Conservation (phyloP, 2,329 filamentous ascomycete species). For the Kalaharituber pfeilii region DNA sequence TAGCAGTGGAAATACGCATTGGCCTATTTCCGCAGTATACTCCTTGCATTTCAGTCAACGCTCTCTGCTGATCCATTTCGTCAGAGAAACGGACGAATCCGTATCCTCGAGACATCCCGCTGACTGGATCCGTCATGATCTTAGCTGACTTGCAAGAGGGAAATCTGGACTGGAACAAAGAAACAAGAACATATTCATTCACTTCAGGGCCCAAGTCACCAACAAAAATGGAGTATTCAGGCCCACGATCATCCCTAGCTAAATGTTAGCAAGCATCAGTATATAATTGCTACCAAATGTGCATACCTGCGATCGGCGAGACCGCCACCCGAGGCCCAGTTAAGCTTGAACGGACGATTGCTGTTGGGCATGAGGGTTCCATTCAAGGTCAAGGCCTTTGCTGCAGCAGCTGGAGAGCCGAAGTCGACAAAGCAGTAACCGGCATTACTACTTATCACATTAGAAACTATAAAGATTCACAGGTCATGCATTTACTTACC, state of each 20-base stretch:
- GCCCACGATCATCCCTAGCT: constrained; percentile 76
- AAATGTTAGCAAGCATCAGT: constrained; percentile 1
- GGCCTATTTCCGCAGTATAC: constrained; percentile 97
- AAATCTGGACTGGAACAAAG: constrained; percentile 91
- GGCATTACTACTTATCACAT: constrained; percentile 54
- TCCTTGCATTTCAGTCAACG: constrained; percentile 94
- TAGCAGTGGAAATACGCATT: constrained; percentile 96
- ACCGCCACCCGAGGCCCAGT: constrained; percentile 95
- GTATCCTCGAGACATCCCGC: constrained; percentile 91
- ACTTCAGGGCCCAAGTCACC: constrained; percentile 95
- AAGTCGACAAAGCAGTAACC: constrained; percentile 99
- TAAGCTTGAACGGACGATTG: constrained; percentile 89
- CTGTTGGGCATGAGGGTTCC: constrained; percentile 85
- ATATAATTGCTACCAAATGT: neutral
- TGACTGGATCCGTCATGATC: constrained; percentile 99
- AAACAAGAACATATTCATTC: constrained; percentile 94
- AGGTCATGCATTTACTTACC: constrained; percentile 46
- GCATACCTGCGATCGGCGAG: constrained; percentile 76
- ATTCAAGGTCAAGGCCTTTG: constrained; percentile 79
- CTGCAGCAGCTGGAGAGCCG: constrained; percentile 59
- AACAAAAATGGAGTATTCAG: constrained; percentile 94
- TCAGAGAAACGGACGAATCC: constrained; percentile 96
- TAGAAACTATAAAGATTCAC: neutral
- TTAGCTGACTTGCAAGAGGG: constrained; percentile 97
- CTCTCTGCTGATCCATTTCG: constrained; percentile 88